Conservation (phyloP, 495 filamentous ascomycete genomes). For the Penicillium malachiteum region DNA sequence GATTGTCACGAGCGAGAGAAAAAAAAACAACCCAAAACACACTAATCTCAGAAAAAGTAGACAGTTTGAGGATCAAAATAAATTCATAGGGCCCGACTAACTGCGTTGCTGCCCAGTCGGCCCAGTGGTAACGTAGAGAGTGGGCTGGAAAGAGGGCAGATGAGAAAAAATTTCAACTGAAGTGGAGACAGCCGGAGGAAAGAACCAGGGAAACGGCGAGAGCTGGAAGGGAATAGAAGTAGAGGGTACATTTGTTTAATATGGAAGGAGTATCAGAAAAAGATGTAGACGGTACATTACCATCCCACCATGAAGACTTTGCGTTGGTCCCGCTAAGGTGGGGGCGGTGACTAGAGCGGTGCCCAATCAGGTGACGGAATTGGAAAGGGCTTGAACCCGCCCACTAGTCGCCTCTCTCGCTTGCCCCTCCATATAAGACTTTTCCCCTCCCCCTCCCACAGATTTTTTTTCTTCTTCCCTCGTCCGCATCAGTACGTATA, state of each 20-base stretch:
- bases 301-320: slow-evolving; percentile 40
- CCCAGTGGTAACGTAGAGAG: slow-evolving; percentile 10
- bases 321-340: slow-evolving; percentile 28
- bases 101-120: slow-evolving; percentile 48
- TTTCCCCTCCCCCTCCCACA: slow-evolving; percentile 48
- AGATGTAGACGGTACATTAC: slow-evolving; percentile 3
- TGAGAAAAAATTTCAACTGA: slow-evolving; percentile 30
- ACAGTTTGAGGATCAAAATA: not conserved
- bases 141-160: slow-evolving; percentile 20
- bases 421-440: slow-evolving; percentile 56
- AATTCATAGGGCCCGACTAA: slow-evolving; percentile 1
- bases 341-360: slow-evolving; percentile 2
- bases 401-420: slow-evolving; percentile 46
- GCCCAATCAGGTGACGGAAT: slow-evolving; percentile 29
- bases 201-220: slow-evolving; percentile 32
- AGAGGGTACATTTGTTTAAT: slow-evolving; percentile 1
- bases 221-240: slow-evolving; percentile 6
- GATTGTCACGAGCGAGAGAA: not conserved
- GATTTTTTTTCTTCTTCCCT: slow-evolving; percentile 40
- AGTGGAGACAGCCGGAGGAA: slow-evolving; percentile 16
- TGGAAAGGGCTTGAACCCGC: slow-evolving; percentile 44
- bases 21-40: not conserved
- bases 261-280: not conserved
- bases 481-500: slow-evolving; percentile 54
- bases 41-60: not conserved